These are phyloP conservation scores for Stephania japonica DNA, from an alignment of 164 flowering plant species.

Conservation along the genomic window DNA sequence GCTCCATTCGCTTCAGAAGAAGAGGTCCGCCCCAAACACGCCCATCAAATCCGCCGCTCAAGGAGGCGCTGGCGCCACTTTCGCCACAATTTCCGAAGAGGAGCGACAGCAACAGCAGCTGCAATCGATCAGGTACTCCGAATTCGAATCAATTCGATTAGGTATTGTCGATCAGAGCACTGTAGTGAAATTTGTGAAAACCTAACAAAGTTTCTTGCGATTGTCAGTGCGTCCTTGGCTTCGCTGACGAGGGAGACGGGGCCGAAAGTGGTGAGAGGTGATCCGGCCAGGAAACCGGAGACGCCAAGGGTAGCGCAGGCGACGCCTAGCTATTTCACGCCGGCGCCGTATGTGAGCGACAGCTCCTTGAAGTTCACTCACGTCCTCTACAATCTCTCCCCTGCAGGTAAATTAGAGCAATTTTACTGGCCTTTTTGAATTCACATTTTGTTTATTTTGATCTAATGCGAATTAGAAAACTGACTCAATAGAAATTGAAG, in stretches of 20 bases:
- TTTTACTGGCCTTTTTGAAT: too few species aligned
- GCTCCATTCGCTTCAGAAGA: slow-evolving; percentile 77
- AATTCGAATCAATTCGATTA: too few species aligned
- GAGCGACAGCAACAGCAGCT: slow-evolving; percentile 82
- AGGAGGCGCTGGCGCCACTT: slow-evolving; percentile 27
- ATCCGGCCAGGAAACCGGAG: slow-evolving; percentile 55
- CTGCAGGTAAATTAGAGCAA: slow-evolving; percentile 47
- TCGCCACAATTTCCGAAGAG: slow-evolving; percentile 48
- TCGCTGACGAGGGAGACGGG: slow-evolving; percentile 90
- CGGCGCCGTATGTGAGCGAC: slow-evolving; percentile 60
- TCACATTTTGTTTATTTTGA: too few species aligned
- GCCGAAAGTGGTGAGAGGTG: slow-evolving; percentile 91
- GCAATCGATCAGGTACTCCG: slow-evolving; percentile 81
- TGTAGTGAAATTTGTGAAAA: background rate
- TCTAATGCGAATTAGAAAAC: too few species aligned
- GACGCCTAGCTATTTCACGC: slow-evolving; percentile 36
- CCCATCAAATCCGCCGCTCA: slow-evolving; percentile 29
- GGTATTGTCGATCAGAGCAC: too few species aligned
- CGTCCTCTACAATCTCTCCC: slow-evolving; percentile 94
- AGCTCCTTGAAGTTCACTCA: slow-evolving; percentile 92
- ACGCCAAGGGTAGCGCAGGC: slow-evolving; percentile 34
- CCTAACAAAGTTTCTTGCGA: too few species aligned
- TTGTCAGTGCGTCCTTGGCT: slow-evolving; percentile 40
- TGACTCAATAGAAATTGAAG: too few species aligned
- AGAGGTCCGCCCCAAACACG: slow-evolving; percentile 70